These are phyloP conservation scores for Hylodesmum podocarpum DNA, from an alignment of 306 rosid species.

Conservation along the genomic window DNA sequence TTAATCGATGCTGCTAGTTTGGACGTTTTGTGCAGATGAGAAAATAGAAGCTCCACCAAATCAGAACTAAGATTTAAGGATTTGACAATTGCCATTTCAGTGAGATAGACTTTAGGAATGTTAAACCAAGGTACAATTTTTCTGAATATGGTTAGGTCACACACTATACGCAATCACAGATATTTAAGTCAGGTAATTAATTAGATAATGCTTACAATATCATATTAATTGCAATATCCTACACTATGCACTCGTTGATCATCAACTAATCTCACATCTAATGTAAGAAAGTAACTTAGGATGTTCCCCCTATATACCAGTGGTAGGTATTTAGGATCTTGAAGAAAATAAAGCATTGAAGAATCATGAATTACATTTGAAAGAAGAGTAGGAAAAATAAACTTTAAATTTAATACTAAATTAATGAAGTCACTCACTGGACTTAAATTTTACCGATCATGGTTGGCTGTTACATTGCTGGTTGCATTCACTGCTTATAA, in stretches of 20 bases:
- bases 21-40: constrained; percentile 17
- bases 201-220: neutral
- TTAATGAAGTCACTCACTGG: neutral
- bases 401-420: neutral
- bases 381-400: neutral
- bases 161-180: neutral
- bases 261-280: neutral
- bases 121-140: constrained; percentile 18
- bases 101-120: neutral
- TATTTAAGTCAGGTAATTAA: neutral
- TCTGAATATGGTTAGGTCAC: neutral
- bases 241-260: neutral
- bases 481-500: neutral
- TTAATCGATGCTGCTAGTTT: constrained; percentile 3
- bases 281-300: neutral
- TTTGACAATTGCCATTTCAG: neutral
- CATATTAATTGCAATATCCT: neutral
- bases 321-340: neutral
- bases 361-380: neutral
- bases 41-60: neutral
- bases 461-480: neutral
- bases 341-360: neutral
- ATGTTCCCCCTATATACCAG: neutral
- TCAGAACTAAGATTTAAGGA: neutral
- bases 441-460: neutral